phyloP scores from a whole-genome alignment of 2,329 filamentous ascomycete species.

The Talaromyces sp. region DNA sequence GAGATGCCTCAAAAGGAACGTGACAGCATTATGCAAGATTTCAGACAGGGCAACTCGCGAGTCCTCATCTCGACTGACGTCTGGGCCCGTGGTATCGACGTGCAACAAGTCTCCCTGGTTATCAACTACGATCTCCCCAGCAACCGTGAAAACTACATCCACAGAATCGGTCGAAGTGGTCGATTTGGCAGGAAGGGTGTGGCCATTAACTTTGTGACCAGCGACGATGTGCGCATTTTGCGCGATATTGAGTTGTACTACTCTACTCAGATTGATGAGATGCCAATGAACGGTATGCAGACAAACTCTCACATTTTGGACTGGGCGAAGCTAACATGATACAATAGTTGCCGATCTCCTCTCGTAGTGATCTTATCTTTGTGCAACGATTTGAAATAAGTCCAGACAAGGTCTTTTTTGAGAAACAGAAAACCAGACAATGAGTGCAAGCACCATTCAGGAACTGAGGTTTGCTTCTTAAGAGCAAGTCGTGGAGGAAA shows the following conservation, averaged over 20 bases:
- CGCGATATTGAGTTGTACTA: slow-evolving; percentile 97
- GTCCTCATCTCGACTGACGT: slow-evolving; percentile 97
- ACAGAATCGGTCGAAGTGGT: slow-evolving; percentile 92
- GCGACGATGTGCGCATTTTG: slow-evolving; percentile 94
- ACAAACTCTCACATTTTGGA: not conserved
- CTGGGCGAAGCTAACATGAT: not conserved
- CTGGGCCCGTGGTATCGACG: slow-evolving; percentile 96
- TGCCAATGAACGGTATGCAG: slow-evolving; percentile 81
- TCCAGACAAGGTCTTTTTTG: not conserved
- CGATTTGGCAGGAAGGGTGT: slow-evolving; percentile 97
- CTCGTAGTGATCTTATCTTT: slow-evolving; percentile 11
- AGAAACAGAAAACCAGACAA: not conserved
- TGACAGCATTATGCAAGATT: slow-evolving; percentile 99
- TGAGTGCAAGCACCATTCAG: not conserved
- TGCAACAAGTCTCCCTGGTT: slow-evolving; percentile 94
- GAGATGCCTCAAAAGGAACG: slow-evolving; percentile 99
- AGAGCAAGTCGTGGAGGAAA: slow-evolving; percentile 12
- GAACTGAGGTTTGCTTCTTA: not conserved
- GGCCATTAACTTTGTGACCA: slow-evolving; percentile 98
- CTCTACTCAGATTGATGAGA: slow-evolving; percentile 95
- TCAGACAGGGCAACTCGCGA: slow-evolving; percentile 90
- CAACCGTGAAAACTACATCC: slow-evolving; percentile 99
- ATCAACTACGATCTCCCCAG: slow-evolving; percentile 99
- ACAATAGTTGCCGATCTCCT: slow-evolving; percentile 20
- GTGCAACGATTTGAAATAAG: not conserved